Evolutionary conservation across 2,329 filamentous ascomycete genomes (phyloP).

Genomic region (Aschersonia sp.): DNA sequence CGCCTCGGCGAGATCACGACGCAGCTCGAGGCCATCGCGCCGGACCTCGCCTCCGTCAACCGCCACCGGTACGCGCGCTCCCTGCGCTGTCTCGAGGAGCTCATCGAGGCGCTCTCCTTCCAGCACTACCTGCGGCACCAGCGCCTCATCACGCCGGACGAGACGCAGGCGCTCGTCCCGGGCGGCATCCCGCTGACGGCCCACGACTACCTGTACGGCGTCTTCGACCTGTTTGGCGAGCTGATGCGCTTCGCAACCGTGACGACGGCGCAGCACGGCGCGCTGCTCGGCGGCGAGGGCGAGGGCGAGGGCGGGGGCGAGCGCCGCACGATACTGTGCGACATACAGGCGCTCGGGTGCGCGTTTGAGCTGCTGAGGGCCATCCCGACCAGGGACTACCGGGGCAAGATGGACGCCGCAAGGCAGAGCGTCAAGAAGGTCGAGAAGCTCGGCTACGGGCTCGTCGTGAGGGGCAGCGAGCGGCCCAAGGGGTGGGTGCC

Average conservation of each 20-base stretch:
- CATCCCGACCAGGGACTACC: conserved; percentile 40
- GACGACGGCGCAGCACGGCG: conserved; percentile 61
- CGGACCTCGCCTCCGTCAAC: conserved; percentile 67
- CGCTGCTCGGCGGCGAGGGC: conserved; percentile 17
- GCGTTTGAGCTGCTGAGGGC: conserved; percentile 61
- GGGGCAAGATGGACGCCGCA: conserved; percentile 78
- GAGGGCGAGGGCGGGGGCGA: conserved; percentile 10
- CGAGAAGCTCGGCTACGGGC: conserved; percentile 76
- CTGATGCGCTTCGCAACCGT: conserved; percentile 95
- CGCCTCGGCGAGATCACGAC: conserved; percentile 57
- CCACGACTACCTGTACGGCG: conserved; percentile 77
- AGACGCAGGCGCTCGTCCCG: conserved; percentile 36
- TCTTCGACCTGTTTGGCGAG: conserved; percentile 91
- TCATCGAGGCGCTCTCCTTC: conserved; percentile 83
- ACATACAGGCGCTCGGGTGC: conserved; percentile 65
- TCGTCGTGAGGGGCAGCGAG: conserved; percentile 77
- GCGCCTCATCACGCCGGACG: conserved; percentile 52
- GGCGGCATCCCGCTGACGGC: conserved; percentile 50
- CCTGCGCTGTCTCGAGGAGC: conserved; percentile 83
- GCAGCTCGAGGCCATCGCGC: conserved; percentile 51
- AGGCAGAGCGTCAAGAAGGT: conserved; percentile 84
- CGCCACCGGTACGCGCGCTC: conserved; percentile 67
- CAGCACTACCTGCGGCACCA: conserved; percentile 74
- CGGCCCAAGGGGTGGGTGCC: conserved; percentile 85
- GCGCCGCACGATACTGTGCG: conserved; percentile 52